Evolutionary conservation across 352 stramenopile genomes (phyloP).

Genomic region (Plasmopara halstedii): DNA sequence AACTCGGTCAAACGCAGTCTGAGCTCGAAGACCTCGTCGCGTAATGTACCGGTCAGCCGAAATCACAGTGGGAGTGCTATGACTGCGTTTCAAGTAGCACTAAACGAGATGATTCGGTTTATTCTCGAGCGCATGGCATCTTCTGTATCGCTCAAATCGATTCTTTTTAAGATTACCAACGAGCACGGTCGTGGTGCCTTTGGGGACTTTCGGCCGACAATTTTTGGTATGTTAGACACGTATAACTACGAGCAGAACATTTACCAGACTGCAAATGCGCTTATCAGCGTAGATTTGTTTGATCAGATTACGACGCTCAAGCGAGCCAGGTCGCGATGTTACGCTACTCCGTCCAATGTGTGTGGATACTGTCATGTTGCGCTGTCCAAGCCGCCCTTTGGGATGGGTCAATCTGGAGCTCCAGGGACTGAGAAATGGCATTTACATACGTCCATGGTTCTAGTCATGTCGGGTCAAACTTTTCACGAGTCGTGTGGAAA

Average conservation of each 20-base stretch:
- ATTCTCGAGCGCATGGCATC: constrained; percentile 93
- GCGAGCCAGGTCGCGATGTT: constrained; percentile 61
- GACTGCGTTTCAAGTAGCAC: constrained; percentile 81
- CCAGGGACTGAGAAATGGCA: constrained; percentile 75
- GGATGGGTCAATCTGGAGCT: constrained; percentile 69
- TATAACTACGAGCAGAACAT: constrained; percentile 90
- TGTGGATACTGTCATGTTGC: constrained; percentile 78
- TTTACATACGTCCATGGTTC: constrained; percentile 75
- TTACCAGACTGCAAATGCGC: constrained; percentile 77
- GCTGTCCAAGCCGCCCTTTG: constrained; percentile 76
- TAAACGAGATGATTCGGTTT: constrained; percentile 90
- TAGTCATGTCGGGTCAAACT: constrained; percentile 64
- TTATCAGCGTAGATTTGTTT: constrained; percentile 79
- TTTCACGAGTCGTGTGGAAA: constrained; percentile 85
- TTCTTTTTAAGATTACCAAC: constrained; percentile 93
- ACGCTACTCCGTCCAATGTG: constrained; percentile 62
- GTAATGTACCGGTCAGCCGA: constrained; percentile 32
- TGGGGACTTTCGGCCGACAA: constrained; percentile 91
- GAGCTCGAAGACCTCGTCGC: constrained; percentile 59
- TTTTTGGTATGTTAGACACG: constrained; percentile 92
- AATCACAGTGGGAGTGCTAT: constrained; percentile 41
- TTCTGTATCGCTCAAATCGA: constrained; percentile 88
- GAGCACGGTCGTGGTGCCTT: constrained; percentile 90
- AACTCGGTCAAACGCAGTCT: constrained; percentile 85
- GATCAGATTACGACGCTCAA: constrained; percentile 80